These are phyloP conservation scores for Gossypium bickii DNA, from an alignment of 345 rosid species.

Conservation along the genomic window DNA sequence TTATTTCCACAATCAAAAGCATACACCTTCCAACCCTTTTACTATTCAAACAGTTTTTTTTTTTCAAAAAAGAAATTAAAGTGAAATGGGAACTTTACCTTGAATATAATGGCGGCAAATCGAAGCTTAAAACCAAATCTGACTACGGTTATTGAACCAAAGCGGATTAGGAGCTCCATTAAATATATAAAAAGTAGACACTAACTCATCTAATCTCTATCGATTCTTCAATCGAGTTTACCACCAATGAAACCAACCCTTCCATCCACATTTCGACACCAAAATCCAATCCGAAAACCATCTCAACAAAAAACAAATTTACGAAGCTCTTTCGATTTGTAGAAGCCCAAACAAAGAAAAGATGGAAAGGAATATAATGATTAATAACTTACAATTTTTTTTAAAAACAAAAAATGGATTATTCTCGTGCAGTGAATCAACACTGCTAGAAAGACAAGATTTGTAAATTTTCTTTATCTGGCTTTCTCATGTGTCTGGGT, in stretches of 20 bases:
- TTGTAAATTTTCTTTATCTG: not conserved
- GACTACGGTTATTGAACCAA: conserved; percentile 28
- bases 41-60: not conserved
- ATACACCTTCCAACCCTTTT: not conserved
- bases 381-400: not conserved
- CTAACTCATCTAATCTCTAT: conserved; percentile 32
- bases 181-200: conserved; percentile 31
- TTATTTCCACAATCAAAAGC: not conserved
- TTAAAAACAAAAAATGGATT: not conserved
- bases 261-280: conserved; percentile 34
- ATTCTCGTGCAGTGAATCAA: not conserved
- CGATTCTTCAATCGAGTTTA: conserved; percentile 32
- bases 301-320: not conserved
- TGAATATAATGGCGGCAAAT: conserved; percentile 40
- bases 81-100: conserved; percentile 38
- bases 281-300: not conserved
- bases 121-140: conserved; percentile 43
- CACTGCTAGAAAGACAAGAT: not conserved
- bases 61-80: not conserved
- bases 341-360: conserved; percentile 4
- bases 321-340: not conserved
- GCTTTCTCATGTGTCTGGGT: not conserved
- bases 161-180: conserved; percentile 62
- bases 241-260: conserved; percentile 25
- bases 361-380: no score